A percentile compares a stretch with the other conserved stretches of the same genome.
Conservation (phyloP, 768 basidiomycete species). For the Lactifluus echinatus region DNA sequence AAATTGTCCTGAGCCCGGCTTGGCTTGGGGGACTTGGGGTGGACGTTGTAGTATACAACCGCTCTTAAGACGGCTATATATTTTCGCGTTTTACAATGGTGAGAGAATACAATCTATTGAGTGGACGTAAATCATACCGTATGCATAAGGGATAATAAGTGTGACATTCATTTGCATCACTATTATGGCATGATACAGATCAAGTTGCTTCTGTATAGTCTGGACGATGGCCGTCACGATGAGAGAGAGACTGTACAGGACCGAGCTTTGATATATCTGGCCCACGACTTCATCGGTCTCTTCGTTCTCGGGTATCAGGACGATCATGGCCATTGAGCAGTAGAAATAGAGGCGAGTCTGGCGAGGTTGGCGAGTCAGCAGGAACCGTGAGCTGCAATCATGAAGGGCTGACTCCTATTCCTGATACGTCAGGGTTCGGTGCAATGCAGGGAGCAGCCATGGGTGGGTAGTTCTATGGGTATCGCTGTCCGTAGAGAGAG, state of each 20-base stretch:
- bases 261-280: background rate
- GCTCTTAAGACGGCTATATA: background rate
- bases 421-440: slow-evolving; percentile 1
- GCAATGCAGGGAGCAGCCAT: background rate
- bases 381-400: no score
- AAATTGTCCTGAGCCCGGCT: background rate
- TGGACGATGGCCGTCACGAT: slow-evolving; percentile 4
- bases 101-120: no score
- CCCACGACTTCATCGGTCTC: background rate
- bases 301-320: background rate
- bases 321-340: slow-evolving; percentile 2
- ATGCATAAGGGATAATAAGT: slow-evolving; percentile 3
- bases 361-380: no score
- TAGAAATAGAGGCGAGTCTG: slow-evolving; percentile 12
- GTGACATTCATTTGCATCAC: slow-evolving; percentile 7
- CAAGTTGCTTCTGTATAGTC: slow-evolving; percentile 1
- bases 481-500: no score
- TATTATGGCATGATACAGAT: slow-evolving; percentile 14
- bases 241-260: background rate
- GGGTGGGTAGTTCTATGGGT: background rate
- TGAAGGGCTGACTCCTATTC: background rate
- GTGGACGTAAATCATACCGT: background rate
- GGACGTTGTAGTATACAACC: background rate
- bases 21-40: background rate
- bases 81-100: no score